A percentile compares a stretch with the other conserved stretches of the same genome.
phyloP scores from a whole-genome alignment of 1,139 yeast species.

The Spencermartinsiella ligniputridi region DNA sequence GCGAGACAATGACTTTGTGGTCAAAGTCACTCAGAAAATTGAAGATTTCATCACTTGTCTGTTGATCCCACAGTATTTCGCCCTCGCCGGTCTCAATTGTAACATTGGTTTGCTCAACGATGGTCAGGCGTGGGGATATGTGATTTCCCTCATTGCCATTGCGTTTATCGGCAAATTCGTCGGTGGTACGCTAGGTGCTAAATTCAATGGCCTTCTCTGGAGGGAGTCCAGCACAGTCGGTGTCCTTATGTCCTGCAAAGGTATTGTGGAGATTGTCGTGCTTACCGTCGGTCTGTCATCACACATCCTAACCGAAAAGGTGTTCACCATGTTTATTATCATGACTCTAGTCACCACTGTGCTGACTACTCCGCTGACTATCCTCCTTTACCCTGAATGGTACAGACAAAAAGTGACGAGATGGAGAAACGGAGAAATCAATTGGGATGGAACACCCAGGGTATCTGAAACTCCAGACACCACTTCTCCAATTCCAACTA shows the following conservation, averaged over 20 bases:
- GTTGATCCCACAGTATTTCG: conserved; percentile 72
- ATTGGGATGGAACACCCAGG: conserved; percentile 38
- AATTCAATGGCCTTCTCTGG: conserved; percentile 57
- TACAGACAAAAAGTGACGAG: conserved; percentile 52
- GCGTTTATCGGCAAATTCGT: conserved; percentile 63
- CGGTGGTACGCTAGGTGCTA: conserved; percentile 66
- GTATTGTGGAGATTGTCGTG: conserved; percentile 68
- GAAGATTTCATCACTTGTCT: conserved; percentile 71
- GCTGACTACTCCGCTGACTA: conserved; percentile 67
- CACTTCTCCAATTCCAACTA: neutral
- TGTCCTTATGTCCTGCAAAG: conserved; percentile 82
- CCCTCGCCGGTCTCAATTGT: conserved; percentile 68
- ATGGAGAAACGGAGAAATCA: conserved; percentile 40
- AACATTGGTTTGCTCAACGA: conserved; percentile 57
- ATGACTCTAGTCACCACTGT: conserved; percentile 77
- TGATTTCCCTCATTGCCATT: conserved; percentile 57
- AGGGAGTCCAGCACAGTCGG: conserved; percentile 74
- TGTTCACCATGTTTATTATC: conserved; percentile 73
- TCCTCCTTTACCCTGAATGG: conserved; percentile 51
- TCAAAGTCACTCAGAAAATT: conserved; percentile 63
- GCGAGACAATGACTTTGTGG: conserved; percentile 67
- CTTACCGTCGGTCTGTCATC: conserved; percentile 69
- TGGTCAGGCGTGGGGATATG: conserved; percentile 75
- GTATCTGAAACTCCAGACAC: conserved; percentile 6
- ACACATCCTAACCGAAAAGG: conserved; percentile 55